phyloP scores from a whole-genome alignment of 768 basidiomycete genomes.

The Harrya chromipes region DNA sequence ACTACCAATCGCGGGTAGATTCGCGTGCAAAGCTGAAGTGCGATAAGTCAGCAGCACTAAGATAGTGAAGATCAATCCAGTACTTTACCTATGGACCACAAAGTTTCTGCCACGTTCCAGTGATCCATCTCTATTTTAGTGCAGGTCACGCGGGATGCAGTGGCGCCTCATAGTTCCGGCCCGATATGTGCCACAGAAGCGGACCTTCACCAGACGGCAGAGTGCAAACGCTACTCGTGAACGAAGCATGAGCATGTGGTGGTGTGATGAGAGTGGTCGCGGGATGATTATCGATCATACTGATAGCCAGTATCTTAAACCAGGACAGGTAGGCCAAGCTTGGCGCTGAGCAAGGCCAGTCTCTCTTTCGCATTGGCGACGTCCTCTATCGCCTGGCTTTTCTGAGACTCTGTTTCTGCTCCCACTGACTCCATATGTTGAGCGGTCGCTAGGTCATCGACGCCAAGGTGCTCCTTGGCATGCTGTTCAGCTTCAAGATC shows the following conservation, averaged over 20 bases:
- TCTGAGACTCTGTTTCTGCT: constrained; percentile 13
- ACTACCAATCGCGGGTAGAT: constrained; percentile 1
- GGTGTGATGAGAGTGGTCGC: too few relatives aligned
- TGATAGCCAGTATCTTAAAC: background rate
- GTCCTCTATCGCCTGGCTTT: constrained; percentile 38
- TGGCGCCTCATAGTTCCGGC: background rate
- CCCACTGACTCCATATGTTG: constrained; percentile 38
- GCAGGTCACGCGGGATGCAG: background rate
- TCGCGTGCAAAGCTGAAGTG: background rate
- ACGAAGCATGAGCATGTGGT: constrained; percentile 1
- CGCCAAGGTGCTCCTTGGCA: constrained; percentile 59
- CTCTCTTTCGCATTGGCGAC: constrained; percentile 38
- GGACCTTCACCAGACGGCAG: background rate
- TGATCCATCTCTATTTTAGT: background rate
- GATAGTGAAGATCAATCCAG: background rate
- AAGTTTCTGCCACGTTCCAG: background rate
- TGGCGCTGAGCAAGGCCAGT: constrained; percentile 29
- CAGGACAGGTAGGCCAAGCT: constrained; percentile 31
- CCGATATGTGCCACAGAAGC: background rate
- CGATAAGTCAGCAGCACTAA: background rate
- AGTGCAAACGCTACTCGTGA: background rate
- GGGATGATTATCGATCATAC: background rate
- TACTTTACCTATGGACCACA: background rate
- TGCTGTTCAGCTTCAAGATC: constrained; percentile 81
- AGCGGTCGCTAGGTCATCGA: constrained; percentile 28